These are phyloP conservation scores for Actinomucor elegans DNA, from an alignment of 371 early-diverging fungal genomes.

Conservation along the genomic window DNA sequence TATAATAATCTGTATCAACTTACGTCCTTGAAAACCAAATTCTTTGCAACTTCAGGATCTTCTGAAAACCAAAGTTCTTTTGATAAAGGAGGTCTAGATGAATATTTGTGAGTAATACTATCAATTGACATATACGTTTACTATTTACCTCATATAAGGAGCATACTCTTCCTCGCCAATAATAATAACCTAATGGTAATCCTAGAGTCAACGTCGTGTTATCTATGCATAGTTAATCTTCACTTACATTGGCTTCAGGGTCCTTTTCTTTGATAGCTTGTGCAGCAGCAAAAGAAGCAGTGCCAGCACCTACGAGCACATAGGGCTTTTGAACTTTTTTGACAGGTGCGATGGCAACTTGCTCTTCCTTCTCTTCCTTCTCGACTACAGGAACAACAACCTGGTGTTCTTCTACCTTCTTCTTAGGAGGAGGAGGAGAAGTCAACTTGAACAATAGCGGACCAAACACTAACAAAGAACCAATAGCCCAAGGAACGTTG, in stretches of 20 bases:
- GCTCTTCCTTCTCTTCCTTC: slow-evolving; percentile 6
- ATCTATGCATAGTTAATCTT: not conserved
- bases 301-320: slow-evolving; percentile 65
- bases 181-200: slow-evolving; percentile 61
- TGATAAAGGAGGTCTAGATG: slow-evolving; percentile 65
- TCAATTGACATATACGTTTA: not conserved
- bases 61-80: slow-evolving; percentile 80
- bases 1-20: no score
- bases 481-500: slow-evolving; percentile 57
- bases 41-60: slow-evolving; percentile 44
- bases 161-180: slow-evolving; percentile 63
- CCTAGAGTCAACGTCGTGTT: not conserved
- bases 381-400: slow-evolving; percentile 7
- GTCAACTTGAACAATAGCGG: slow-evolving; percentile 61
- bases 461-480: slow-evolving; percentile 58
- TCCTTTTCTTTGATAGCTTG: slow-evolving; percentile 71
- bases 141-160: slow-evolving; percentile 63
- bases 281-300: slow-evolving; percentile 69
- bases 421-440: slow-evolving; percentile 55
- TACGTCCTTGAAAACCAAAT: slow-evolving; percentile 65
- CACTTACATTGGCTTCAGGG: slow-evolving; percentile 61
- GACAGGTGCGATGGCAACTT: slow-evolving; percentile 5
- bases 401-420: slow-evolving; percentile 18
- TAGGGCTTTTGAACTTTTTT: slow-evolving; percentile 46
- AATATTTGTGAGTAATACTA: not conserved